Evolutionary conservation across 768 basidiomycete genomes (phyloP).

Genomic region (Lentinula edodes): DNA sequence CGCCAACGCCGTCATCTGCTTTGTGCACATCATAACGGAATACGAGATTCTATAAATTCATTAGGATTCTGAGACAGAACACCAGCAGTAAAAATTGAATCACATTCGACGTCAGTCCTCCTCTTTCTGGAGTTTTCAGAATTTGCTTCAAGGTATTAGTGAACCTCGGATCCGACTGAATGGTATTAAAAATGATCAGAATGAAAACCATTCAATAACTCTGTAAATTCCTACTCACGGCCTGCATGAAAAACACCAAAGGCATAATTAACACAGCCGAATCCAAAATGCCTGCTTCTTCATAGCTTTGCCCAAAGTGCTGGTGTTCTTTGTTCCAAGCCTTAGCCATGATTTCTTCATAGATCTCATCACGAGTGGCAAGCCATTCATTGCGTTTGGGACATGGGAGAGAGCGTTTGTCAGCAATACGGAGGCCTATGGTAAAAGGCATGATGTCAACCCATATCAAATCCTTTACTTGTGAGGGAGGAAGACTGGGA

Average conservation of each 20-base stretch:
- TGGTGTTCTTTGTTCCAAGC: constrained; percentile 73
- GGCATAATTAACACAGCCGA: constrained; percentile 91
- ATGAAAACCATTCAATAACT: background rate
- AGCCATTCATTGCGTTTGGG: constrained; percentile 70
- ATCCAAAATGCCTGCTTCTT: constrained; percentile 77
- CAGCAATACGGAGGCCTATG: constrained; percentile 78
- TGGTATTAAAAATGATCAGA: background rate
- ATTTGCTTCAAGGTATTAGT: constrained; percentile 79
- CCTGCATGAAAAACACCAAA: constrained; percentile 85
- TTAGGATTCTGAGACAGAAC: background rate
- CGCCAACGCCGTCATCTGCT: constrained; percentile 91
- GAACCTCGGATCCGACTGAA: constrained; percentile 83
- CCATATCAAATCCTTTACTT: background rate
- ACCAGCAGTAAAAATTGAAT: constrained; percentile 12
- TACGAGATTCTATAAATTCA: constrained; percentile 56
- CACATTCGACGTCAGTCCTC: constrained; percentile 87
- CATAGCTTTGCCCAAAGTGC: constrained; percentile 87
- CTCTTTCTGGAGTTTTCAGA: constrained; percentile 81
- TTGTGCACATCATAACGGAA: constrained; percentile 86
- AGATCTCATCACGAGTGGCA: constrained; percentile 70
- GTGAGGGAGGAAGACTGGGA: background rate
- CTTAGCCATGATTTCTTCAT: constrained; percentile 90
- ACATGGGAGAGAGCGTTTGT: constrained; percentile 91
- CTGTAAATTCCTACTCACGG: constrained; percentile 36
- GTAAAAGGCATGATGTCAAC: background rate